Evolutionary conservation across 2,329 filamentous ascomycete genomes (phyloP).

Genomic region (Leptosphaerulina australis): DNA sequence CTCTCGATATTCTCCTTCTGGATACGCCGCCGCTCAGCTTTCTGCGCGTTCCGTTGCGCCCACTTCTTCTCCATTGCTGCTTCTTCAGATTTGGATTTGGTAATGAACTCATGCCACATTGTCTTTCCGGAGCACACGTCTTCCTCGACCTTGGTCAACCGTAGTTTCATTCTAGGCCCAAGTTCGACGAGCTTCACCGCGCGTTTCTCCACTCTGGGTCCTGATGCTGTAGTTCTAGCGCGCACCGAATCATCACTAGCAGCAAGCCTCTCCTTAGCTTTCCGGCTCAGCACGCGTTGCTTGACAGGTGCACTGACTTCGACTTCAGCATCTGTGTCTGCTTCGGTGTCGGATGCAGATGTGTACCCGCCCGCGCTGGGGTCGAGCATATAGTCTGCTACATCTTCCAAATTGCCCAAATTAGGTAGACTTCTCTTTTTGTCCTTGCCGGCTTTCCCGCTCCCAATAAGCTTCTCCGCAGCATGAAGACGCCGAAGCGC

Average conservation of each 20-base stretch:
- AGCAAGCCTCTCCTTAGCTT: constrained; percentile 53
- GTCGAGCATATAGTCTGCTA: constrained; percentile 92
- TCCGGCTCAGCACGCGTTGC: constrained; percentile 65
- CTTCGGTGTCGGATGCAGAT: constrained; percentile 89
- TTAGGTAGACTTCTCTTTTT: constrained; percentile 80
- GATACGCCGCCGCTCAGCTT: constrained; percentile 78
- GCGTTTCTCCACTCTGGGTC: constrained; percentile 72
- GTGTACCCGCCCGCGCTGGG: constrained; percentile 80
- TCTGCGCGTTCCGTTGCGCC: constrained; percentile 77
- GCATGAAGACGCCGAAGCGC: constrained; percentile 82
- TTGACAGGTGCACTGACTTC: constrained; percentile 72
- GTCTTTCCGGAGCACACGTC: constrained; percentile 87
- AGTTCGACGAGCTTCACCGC: constrained; percentile 92
- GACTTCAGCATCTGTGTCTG: constrained; percentile 93
- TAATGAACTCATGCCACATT: constrained; percentile 97
- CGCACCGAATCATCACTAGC: constrained; percentile 49
- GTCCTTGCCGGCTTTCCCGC: constrained; percentile 48
- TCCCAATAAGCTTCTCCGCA: constrained; percentile 76
- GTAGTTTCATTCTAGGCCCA: constrained; percentile 84
- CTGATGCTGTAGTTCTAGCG: constrained; percentile 45
- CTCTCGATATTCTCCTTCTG: constrained; percentile 91
- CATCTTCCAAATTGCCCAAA: constrained; percentile 86
- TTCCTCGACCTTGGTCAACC: constrained; percentile 95
- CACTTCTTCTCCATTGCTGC: constrained; percentile 81
- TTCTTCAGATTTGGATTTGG: constrained; percentile 80